Conservation (phyloP, 208 protist genomes). For the Trypanosoma boissoni region DNA sequence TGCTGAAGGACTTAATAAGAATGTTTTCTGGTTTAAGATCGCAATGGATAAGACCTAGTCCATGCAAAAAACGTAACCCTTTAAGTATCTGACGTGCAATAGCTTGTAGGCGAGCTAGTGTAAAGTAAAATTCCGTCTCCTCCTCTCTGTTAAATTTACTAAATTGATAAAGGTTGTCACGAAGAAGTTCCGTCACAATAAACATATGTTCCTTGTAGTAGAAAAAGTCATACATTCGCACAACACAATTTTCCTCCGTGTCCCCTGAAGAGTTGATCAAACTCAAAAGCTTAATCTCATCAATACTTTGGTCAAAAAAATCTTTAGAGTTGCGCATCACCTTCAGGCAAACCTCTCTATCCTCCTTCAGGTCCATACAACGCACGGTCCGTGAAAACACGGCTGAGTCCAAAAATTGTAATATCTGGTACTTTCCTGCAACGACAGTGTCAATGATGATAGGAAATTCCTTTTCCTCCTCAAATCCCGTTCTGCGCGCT, state of each 20-base stretch:
- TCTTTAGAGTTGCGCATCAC: conserved; percentile 94
- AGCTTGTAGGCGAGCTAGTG: conserved; percentile 65
- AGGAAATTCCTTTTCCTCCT: conserved; percentile 70
- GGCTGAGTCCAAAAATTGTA: conserved; percentile 81
- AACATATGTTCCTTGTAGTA: conserved; percentile 93
- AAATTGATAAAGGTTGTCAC: conserved; percentile 91
- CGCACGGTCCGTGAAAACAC: conserved; percentile 85
- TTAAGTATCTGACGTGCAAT: conserved; percentile 74
- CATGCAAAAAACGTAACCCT: conserved; percentile 76
- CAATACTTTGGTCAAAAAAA: conserved; percentile 93
- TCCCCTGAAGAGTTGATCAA: conserved; percentile 77
- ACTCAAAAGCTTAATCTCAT: conserved; percentile 93
- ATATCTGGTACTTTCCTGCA: conserved; percentile 82
- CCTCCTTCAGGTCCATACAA: conserved; percentile 65
- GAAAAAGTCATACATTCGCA: conserved; percentile 87
- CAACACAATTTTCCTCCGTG: conserved; percentile 62
- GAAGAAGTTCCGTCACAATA: conserved; percentile 92
- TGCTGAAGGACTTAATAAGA: conserved; percentile 72
- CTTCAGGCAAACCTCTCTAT: conserved; percentile 86
- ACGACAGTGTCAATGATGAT: conserved; percentile 71
- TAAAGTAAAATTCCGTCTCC: conserved; percentile 79
- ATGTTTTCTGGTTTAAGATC: conserved; percentile 91
- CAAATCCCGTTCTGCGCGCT: conserved; percentile 64
- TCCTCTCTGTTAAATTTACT: conserved; percentile 70
- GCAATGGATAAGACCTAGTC: conserved; percentile 80